Base-by-base conservation (phyloP, 768 basidiomycete genomes). In the Sistotremastrum suecicum region DNA sequence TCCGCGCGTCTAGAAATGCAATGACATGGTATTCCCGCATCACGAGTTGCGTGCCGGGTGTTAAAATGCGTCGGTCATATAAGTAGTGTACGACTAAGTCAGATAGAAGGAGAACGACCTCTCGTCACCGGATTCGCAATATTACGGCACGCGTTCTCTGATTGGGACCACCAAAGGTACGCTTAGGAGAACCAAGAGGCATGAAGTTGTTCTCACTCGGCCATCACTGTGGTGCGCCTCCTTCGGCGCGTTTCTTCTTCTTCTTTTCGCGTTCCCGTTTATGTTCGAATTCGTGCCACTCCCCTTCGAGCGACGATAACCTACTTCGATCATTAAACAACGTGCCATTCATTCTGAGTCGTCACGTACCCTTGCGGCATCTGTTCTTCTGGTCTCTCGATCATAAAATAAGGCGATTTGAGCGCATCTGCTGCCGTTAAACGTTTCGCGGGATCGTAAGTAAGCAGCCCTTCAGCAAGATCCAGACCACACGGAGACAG, bases 231-330 rank as follows among this genome's bases (percentile, higher is more conserved):
- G 20, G 20, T 20, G 20, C 20, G 20, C 20, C 20, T 20, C 20
- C 20, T 20, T 20, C 20, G 20, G 20, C 20, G 20, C 20, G 20
- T 70, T 74, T 82, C 65, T 74, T 74, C 59, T 77, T 71, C 63
- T 83, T 83, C 66, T 78, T 85, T 48, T 83, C 81, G 37, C 88
- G 74, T 65, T 97, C 90, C 47, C 80, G 73, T 62, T 97, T 99
- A 8, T 88, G 86, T 61, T 97, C 92, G 51, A 92, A 71, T 61
- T 99, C 95, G 62, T 99, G 95, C 87, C 92, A 97, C 60, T 98
- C 95, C 39, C 95, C 94, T 58, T 88, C 78, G 37, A 95, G 63
- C 8, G 73, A 73, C 8, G 82, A 74, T 48, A 98, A 64, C 44
- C 91, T 92, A 51, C 37, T 5, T 38, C 20, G 32, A 36, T 10